phyloP scores from a whole-genome alignment of 169 alveolate genomes.

The Toxoplasma gondii region DNA sequence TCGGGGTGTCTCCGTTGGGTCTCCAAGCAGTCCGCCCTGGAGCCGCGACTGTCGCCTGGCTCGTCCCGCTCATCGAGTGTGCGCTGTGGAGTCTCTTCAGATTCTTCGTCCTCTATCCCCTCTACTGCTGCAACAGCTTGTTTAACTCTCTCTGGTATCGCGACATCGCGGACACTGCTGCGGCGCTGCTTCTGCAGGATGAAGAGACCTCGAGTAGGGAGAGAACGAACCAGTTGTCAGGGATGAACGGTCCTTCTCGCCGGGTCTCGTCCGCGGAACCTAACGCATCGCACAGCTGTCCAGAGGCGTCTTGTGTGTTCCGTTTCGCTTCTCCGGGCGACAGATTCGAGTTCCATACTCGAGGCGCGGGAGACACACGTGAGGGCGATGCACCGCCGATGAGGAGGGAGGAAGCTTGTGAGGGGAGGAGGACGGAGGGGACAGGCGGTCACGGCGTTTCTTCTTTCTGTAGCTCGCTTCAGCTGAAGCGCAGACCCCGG shows the following conservation, averaged over 20 bases:
- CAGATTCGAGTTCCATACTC: too few species aligned
- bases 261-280: neutral
- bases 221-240: neutral
- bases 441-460: too few species aligned
- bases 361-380: too few species aligned
- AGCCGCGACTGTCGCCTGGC: neutral
- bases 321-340: too few species aligned
- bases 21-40: neutral
- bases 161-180: conserved; percentile 43
- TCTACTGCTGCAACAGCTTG: conserved; percentile 3
- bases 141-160: conserved; percentile 38
- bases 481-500: too few species aligned
- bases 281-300: too few species aligned
- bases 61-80: neutral
- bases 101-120: neutral
- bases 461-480: too few species aligned
- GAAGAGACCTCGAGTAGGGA: neutral
- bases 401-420: too few species aligned
- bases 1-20: neutral
- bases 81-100: neutral
- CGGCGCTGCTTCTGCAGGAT: conserved; percentile 35
- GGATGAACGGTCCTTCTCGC: neutral
- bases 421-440: too few species aligned
- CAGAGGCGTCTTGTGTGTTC: too few species aligned
- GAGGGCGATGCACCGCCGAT: too few species aligned